Conservation (phyloP, 768 basidiomycete genomes). For the Terana coerulea region DNA sequence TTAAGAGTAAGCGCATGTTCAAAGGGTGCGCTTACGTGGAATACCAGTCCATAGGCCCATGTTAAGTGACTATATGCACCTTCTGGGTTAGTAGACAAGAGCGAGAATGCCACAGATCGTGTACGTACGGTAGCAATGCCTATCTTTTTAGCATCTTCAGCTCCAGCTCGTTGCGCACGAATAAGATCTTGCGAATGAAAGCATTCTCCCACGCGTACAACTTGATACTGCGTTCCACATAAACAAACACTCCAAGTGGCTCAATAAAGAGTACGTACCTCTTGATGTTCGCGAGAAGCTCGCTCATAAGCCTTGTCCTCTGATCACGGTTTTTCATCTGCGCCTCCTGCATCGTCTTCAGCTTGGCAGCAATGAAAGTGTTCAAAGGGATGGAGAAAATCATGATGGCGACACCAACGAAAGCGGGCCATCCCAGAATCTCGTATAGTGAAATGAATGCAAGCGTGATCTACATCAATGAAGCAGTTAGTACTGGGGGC, state of each 20-base stretch:
- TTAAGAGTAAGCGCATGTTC: neutral
- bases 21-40: slow-evolving; percentile 36
- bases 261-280: slow-evolving; percentile 38
- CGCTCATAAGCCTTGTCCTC: slow-evolving; percentile 85
- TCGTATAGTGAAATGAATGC: slow-evolving; percentile 90
- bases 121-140: slow-evolving; percentile 62
- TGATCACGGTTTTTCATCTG: slow-evolving; percentile 95
- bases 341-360: slow-evolving; percentile 75
- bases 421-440: slow-evolving; percentile 88
- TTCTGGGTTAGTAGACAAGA: too few relatives aligned
- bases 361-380: slow-evolving; percentile 61
- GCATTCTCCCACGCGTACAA: slow-evolving; percentile 94
- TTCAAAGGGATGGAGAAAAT: slow-evolving; percentile 75
- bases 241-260: neutral
- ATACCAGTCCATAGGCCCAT: slow-evolving; percentile 65
- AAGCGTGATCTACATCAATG: slow-evolving; percentile 57
- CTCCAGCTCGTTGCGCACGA: slow-evolving; percentile 80
- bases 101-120: neutral
- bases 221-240: slow-evolving; percentile 77
- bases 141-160: slow-evolving; percentile 79
- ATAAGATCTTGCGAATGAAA: slow-evolving; percentile 75
- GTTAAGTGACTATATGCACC: slow-evolving; percentile 46
- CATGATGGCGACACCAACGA: slow-evolving; percentile 89
- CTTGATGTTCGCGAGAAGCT: slow-evolving; percentile 89
- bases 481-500: neutral